These are phyloP conservation scores for Penicillium sp. DNA, from an alignment of 2,329 filamentous ascomycete species.

Conservation along the genomic window DNA sequence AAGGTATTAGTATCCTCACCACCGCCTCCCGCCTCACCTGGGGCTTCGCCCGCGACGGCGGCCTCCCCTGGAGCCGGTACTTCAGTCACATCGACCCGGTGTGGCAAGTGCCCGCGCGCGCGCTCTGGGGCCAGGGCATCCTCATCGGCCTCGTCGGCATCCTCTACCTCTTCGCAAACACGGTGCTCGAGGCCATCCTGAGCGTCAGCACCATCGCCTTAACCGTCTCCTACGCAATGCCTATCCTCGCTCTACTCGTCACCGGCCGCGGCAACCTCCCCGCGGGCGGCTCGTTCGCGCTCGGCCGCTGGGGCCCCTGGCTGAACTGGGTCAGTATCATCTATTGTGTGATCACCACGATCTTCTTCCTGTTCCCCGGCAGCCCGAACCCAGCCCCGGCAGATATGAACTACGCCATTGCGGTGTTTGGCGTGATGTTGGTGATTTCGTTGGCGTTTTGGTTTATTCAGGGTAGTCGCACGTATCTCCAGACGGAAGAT, in stretches of 20 bases:
- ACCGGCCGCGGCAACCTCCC: constrained; percentile 55
- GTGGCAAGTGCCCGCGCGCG: constrained; percentile 54
- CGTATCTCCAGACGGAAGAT: constrained; percentile 37
- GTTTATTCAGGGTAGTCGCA: constrained; percentile 47
- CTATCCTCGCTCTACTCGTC: constrained; percentile 49
- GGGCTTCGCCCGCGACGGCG: constrained; percentile 56
- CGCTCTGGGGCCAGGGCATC: constrained; percentile 53
- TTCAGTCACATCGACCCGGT: constrained; percentile 46
- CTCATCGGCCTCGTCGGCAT: constrained; percentile 52
- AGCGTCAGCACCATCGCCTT: constrained; percentile 58
- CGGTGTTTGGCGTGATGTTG: constrained; percentile 56
- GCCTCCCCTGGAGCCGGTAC: constrained; percentile 47
- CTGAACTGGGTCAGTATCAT: constrained; percentile 52
- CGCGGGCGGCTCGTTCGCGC: constrained; percentile 43
- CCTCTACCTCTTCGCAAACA: constrained; percentile 55
- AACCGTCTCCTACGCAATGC: constrained; percentile 53
- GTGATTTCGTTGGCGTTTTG: constrained; percentile 52
- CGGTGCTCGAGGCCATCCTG: constrained; percentile 54
- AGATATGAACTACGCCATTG: constrained; percentile 60
- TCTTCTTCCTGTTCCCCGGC: constrained; percentile 57
- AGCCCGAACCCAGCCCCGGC: constrained; percentile 44
- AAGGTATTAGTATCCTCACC: constrained; percentile 53
- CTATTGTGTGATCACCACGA: constrained; percentile 53
- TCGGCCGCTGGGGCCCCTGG: constrained; percentile 47
- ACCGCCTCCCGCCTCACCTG: constrained; percentile 54